Conservation (phyloP, 1,284 basidiomycete genomes). For the Ustilago bromivora region DNA sequence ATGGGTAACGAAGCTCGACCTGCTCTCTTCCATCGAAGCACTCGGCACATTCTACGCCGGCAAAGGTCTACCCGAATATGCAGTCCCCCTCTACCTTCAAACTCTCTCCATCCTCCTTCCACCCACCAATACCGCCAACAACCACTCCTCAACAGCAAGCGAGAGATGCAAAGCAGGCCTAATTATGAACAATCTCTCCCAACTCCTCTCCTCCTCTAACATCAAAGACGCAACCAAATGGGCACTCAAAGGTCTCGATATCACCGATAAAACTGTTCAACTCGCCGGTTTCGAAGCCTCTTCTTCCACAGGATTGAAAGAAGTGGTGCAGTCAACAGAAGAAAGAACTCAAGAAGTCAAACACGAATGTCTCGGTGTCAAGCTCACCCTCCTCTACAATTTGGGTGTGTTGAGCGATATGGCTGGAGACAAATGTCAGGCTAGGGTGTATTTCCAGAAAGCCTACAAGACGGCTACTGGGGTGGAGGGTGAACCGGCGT, state of each 20-base stretch:
- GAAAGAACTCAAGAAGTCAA: slow-evolving; percentile 53
- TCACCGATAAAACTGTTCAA: slow-evolving; percentile 57
- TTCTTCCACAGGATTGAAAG: slow-evolving; percentile 4
- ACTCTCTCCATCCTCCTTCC: slow-evolving; percentile 67
- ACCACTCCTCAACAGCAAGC: slow-evolving; percentile 52
- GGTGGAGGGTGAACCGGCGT: slow-evolving; percentile 24
- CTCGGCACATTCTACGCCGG: slow-evolving; percentile 68
- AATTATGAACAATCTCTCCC: slow-evolving; percentile 68
- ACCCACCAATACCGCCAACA: slow-evolving; percentile 3
- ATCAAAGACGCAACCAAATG: slow-evolving; percentile 63
- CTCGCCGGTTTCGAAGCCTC: slow-evolving; percentile 52
- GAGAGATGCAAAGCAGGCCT: slow-evolving; percentile 66
- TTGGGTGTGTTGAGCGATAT: slow-evolving; percentile 57
- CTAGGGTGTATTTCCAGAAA: slow-evolving; percentile 51
- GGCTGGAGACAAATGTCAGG: slow-evolving; percentile 52
- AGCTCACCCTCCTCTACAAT: slow-evolving; percentile 66
- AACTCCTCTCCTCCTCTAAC: slow-evolving; percentile 55
- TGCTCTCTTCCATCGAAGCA: slow-evolving; percentile 67
- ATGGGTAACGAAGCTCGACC: slow-evolving; percentile 65
- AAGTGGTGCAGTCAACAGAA: slow-evolving; percentile 37
- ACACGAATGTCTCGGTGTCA: slow-evolving; percentile 60
- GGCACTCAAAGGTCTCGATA: slow-evolving; percentile 64
- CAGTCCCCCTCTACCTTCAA: slow-evolving; percentile 69
- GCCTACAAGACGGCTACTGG: slow-evolving; percentile 42
- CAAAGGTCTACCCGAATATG: slow-evolving; percentile 63